These are phyloP conservation scores for Davidsoniella virescens DNA, from an alignment of 2,329 filamentous ascomycete species.

Conservation along the genomic window DNA sequence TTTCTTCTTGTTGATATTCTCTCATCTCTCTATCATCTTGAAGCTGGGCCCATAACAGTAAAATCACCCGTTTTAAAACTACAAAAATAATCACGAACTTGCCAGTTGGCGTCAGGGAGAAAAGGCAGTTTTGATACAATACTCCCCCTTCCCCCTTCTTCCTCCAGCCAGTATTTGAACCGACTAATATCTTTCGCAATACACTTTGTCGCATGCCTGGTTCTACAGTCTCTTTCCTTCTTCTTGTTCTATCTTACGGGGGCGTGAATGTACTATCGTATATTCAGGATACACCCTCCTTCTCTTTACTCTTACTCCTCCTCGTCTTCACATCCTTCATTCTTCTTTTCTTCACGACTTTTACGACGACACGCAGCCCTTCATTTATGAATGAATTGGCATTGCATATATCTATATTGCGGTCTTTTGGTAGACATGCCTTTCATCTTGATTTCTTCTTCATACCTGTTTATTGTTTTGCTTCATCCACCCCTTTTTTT, in stretches of 20 bases:
- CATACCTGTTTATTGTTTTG: not conserved
- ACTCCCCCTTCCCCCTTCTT: no score
- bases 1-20: no score
- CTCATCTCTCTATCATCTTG: no score
- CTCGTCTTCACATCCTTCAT: not conserved
- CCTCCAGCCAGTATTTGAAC: no score
- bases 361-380: not conserved
- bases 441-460: no score
- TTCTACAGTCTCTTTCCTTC: not conserved
- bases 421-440: no score
- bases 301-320: not conserved
- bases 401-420: not conserved
- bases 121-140: not conserved
- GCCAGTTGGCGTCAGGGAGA: no score
- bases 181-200: no score
- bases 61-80: no score
- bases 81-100: not conserved
- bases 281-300: not conserved
- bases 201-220: not conserved
- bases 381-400: not conserved
- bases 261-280: constrained; percentile 7
- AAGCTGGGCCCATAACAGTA: no score
- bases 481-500: not conserved
- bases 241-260: not conserved
- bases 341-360: not conserved